A percentile compares a stretch with the other conserved stretches of the same genome.
Conservation (phyloP, 768 basidiomycete species). For the Naganishia kalamii region DNA sequence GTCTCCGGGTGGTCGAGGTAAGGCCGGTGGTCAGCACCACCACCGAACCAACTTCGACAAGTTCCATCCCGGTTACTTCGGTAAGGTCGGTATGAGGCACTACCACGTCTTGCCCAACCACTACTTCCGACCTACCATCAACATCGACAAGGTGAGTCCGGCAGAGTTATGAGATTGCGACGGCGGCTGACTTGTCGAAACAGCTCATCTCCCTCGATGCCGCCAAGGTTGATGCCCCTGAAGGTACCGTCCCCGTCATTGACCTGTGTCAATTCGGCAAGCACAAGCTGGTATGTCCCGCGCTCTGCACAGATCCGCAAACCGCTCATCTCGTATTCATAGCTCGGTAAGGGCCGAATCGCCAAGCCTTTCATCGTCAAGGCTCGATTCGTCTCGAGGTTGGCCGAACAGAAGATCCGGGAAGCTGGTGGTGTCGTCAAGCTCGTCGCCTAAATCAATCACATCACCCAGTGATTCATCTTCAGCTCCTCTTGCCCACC, state of each 20-base stretch:
- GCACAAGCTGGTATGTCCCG: constrained; percentile 46
- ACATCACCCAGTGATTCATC: not conserved
- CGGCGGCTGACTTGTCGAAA: too few species aligned
- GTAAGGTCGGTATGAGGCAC: constrained; percentile 99
- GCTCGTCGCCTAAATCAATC: constrained; percentile 65
- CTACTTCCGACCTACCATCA: constrained; percentile 91
- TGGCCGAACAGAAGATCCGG: constrained; percentile 65
- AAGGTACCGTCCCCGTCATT: constrained; percentile 73
- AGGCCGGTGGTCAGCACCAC: constrained; percentile 96
- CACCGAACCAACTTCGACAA: constrained; percentile 99
- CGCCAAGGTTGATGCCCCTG: constrained; percentile 45
- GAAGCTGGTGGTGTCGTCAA: constrained; percentile 78
- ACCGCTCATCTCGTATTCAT: not conserved
- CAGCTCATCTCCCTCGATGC: constrained; percentile 47
- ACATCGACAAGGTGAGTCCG: constrained; percentile 73
- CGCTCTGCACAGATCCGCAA: not conserved
- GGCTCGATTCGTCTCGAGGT: constrained; percentile 85
- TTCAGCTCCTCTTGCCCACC: constrained; percentile 5
- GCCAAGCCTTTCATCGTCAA: constrained; percentile 85
- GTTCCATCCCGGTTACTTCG: constrained; percentile 99
- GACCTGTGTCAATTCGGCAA: constrained; percentile 53
- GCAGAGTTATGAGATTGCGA: too few species aligned
- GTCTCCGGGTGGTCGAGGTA: constrained; percentile 99
- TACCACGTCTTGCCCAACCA: constrained; percentile 91
- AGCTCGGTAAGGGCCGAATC: constrained; percentile 86